These are phyloP conservation scores for Coniochaeta sp. DNA, from an alignment of 2,329 filamentous ascomycete species.

Conservation along the genomic window DNA sequence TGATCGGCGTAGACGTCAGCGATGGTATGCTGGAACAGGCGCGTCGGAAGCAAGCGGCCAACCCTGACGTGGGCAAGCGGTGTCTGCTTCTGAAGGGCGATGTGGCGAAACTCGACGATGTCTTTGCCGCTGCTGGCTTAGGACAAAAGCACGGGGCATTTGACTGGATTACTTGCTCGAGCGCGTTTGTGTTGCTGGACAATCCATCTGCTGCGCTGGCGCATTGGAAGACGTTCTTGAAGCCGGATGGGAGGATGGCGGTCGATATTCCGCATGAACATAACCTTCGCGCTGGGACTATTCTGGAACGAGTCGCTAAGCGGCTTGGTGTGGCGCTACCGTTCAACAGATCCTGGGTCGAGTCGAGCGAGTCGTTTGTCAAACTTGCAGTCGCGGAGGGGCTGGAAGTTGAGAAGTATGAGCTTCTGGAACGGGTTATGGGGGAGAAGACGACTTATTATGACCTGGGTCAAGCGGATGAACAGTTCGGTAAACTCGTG, in stretches of 20 bases:
- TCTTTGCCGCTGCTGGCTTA: constrained; percentile 8
- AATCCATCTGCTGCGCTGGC: constrained; percentile 16
- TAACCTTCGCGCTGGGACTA: constrained; percentile 14
- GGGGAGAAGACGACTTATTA: constrained; percentile 16
- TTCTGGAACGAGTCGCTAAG: constrained; percentile 19
- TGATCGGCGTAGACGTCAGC: background rate
- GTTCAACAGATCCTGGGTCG: constrained; percentile 20
- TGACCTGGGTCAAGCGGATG: constrained; percentile 17
- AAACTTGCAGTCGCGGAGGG: constrained; percentile 18
- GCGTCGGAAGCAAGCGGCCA: constrained; percentile 9
- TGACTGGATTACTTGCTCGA: constrained; percentile 24
- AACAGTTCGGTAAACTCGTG: constrained; percentile 18
- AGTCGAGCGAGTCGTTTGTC: constrained; percentile 18
- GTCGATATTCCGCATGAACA: constrained; percentile 25
- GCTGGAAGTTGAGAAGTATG: constrained; percentile 16
- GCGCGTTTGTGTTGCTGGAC: constrained; percentile 23
- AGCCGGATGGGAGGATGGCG: constrained; percentile 17
- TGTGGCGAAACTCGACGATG: constrained; percentile 16
- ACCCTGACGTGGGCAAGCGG: constrained; percentile 9
- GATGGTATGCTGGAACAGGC: background rate
- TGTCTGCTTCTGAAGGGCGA: constrained; percentile 19
- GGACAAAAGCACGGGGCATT: constrained; percentile 13
- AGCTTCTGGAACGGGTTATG: constrained; percentile 16
- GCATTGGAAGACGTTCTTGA: constrained; percentile 21
- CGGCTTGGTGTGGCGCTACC: constrained; percentile 18